These are phyloP conservation scores for Cercospora canescens DNA, from an alignment of 2,329 filamentous ascomycete genomes.

Conservation along the genomic window DNA sequence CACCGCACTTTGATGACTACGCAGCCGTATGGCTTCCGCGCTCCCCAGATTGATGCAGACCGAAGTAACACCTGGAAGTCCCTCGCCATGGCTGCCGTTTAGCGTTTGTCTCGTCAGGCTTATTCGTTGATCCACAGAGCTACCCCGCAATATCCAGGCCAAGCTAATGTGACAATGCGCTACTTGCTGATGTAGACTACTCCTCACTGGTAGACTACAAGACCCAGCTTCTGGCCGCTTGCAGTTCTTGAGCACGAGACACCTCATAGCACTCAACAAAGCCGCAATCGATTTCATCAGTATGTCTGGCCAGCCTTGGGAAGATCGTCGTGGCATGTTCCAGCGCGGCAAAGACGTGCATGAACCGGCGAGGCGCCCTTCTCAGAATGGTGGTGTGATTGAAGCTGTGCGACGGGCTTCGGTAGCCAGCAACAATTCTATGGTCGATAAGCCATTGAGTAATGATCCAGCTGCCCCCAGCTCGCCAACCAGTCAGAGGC, in stretches of 20 bases:
- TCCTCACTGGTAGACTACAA: slow-evolving; percentile 7
- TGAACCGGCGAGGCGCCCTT: slow-evolving; percentile 26
- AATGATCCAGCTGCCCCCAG: slow-evolving; percentile 21
- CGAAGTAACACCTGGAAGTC: slow-evolving; percentile 10
- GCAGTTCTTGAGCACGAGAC: slow-evolving; percentile 12
- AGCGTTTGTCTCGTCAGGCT: background rate
- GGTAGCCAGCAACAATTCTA: slow-evolving; percentile 20
- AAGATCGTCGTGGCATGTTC: slow-evolving; percentile 36
- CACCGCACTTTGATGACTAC: background rate
- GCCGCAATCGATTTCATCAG: background rate
- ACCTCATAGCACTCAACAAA: background rate
- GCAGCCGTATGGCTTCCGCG: background rate
- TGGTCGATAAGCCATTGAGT: slow-evolving; percentile 30
- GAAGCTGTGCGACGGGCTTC: slow-evolving; percentile 34
- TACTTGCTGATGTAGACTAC: slow-evolving; percentile 13
- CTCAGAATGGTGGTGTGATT: slow-evolving; percentile 23
- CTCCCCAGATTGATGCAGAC: background rate
- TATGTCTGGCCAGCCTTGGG: slow-evolving; percentile 27
- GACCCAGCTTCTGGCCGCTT: slow-evolving; percentile 1
- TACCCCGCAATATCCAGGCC: slow-evolving; percentile 13
- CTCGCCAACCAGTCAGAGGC: slow-evolving; percentile 20
- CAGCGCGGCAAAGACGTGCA: slow-evolving; percentile 37
- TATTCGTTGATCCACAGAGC: slow-evolving; percentile 13
- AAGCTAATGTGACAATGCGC: slow-evolving; percentile 9
- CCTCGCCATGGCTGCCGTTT: background rate